Conservation (phyloP, 345 rosid species). For the Gossypium herbaceum region DNA sequence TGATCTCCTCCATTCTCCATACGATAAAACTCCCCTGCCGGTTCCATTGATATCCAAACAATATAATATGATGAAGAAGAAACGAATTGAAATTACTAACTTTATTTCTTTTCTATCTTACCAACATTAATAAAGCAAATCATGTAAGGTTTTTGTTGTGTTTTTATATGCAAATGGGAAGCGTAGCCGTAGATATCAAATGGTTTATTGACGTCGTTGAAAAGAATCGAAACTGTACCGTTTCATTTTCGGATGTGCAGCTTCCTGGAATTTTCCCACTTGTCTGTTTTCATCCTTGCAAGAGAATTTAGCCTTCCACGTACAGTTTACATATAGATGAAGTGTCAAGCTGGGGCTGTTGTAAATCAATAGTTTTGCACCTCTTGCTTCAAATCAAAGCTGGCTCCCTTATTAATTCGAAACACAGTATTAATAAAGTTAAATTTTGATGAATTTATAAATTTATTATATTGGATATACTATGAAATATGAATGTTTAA, state of each 20-base stretch:
- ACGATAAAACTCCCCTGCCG: conserved; percentile 16
- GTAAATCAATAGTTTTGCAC: neutral
- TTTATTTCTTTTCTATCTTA: neutral
- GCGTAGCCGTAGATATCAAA: neutral
- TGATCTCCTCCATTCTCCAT: conserved; percentile 35
- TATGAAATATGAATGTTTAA: no score
- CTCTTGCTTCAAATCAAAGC: neutral
- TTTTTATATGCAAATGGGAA: conserved; percentile 1
- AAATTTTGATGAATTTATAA: no score
- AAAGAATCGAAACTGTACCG: neutral
- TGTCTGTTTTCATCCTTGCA: conserved; percentile 31
- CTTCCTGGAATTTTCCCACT: conserved; percentile 51
- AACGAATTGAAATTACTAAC: neutral
- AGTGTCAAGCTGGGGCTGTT: neutral
- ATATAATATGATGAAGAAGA: neutral
- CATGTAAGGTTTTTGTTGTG: neutral
- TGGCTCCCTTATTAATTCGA: neutral
- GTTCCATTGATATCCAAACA: conserved; percentile 18
- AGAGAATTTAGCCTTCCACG: conserved; percentile 27
- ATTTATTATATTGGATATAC: no score
- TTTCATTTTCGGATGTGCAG: conserved; percentile 16
- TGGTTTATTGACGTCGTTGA: neutral
- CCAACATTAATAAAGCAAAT: neutral
- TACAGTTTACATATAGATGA: neutral
- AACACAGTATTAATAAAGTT: no score